Conservation (phyloP, 2,329 filamentous ascomycete species). For the Torrubiella hemipterigena region DNA sequence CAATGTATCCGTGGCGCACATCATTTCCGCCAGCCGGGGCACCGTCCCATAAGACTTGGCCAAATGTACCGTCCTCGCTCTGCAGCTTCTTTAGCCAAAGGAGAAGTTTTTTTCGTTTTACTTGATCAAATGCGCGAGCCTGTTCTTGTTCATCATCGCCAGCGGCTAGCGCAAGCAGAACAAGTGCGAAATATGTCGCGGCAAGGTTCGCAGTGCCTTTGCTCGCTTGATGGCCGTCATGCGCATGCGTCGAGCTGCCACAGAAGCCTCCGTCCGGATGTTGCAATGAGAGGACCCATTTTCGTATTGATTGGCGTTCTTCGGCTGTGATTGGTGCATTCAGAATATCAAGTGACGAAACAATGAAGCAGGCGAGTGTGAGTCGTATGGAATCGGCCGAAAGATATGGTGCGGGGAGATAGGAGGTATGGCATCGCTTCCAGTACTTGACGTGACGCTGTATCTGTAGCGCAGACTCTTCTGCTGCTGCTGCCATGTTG, state of each 20-base stretch:
- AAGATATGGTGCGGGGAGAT: conserved; percentile 74
- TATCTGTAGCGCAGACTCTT: conserved; percentile 39
- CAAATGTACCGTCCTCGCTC: conserved; percentile 78
- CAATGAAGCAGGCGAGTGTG: conserved; percentile 77
- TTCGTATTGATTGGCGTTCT: conserved; percentile 34
- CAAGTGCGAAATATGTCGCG: conserved; percentile 79
- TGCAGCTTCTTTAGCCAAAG: conserved; percentile 68
- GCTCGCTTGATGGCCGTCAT: conserved; percentile 22
- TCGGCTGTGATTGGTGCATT: conserved; percentile 40
- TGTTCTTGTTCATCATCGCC: conserved; percentile 25
- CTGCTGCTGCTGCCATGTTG: too few relatives aligned
- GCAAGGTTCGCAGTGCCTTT: conserved; percentile 57
- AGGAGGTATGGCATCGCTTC: conserved; percentile 72
- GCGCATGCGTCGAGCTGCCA: conserved; percentile 60
- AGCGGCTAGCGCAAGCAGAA: conserved; percentile 48
- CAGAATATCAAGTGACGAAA: conserved; percentile 76
- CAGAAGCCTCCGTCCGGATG: conserved; percentile 81
- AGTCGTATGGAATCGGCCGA: conserved; percentile 84
- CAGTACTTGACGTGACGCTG: conserved; percentile 80
- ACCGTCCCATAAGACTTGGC: conserved; percentile 57
- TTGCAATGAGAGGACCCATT: conserved; percentile 81
- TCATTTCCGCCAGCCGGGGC: conserved; percentile 67
- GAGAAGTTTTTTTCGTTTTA: conserved; percentile 57
- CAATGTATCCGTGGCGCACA: conserved; percentile 80
- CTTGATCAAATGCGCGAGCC: conserved; percentile 40